Evolutionary conservation across 2,329 filamentous ascomycete genomes (phyloP).

Genomic region (Penicillium frequentans): DNA sequence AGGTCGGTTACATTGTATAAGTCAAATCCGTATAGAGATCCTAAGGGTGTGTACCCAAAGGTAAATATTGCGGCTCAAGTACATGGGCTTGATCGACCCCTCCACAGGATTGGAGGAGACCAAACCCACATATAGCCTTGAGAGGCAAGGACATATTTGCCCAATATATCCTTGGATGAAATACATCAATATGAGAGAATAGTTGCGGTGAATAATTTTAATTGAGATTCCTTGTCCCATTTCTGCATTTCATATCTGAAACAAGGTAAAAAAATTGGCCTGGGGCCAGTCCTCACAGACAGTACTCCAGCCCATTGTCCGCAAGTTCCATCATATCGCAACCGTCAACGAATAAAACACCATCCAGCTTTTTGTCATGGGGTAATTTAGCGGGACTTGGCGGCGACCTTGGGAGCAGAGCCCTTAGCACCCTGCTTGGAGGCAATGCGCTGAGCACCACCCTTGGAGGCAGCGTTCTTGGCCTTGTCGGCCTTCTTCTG

Average conservation of each 20-base stretch:
- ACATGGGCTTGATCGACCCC: background rate
- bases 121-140: background rate
- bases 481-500: constrained; percentile 99
- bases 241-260: constrained; percentile 26
- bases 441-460: constrained; percentile 74
- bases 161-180: background rate
- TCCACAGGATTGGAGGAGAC: background rate
- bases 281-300: constrained; percentile 24
- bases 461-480: constrained; percentile 81
- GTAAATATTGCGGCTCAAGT: background rate
- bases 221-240: constrained; percentile 28
- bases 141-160: background rate
- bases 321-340: constrained; percentile 30
- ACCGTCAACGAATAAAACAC: constrained; percentile 24
- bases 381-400: constrained; percentile 74
- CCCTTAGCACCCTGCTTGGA: constrained; percentile 99
- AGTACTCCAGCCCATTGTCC: constrained; percentile 29
- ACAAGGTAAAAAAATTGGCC: constrained; percentile 22
- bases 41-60: background rate
- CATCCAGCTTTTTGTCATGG: constrained; percentile 27
- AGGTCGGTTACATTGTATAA: background rate
- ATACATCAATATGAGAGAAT: constrained; percentile 1
- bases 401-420: constrained; percentile 77
- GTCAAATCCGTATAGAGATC: background rate
- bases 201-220: constrained; percentile 21